Base-by-base conservation (phyloP, 768 basidiomycete genomes). In the Mycena polygramma region DNA sequence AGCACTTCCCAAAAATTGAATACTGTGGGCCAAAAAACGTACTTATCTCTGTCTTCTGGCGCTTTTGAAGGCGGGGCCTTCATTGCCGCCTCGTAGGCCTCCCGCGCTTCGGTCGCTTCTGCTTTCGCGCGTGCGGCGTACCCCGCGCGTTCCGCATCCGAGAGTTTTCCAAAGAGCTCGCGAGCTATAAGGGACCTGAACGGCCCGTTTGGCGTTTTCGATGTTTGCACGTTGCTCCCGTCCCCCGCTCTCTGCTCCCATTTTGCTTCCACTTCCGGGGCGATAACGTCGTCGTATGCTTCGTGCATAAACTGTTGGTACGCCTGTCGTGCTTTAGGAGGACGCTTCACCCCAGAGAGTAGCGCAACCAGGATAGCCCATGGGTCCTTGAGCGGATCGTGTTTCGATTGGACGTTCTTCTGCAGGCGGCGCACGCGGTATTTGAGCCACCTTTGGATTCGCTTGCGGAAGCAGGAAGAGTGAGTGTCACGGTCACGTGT, bases 101-200 rank as follows among this genome's bases (percentile, higher is more conserved):
- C 39, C 43, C 55, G 51, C 5, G 43, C 48, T 8, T 2, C 35
- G 19, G 17, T 53, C 19, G 51, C 58, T 45, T 63, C 54, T 5
- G 26, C 55, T 30, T 64, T 63, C 4, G 68, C 61, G 1, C 59
- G 49, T 9, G 13, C 20, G 1, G 30, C 49, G 43, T 61, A 62
- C 22, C 1, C 57, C 20, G 2, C 26, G 14, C 51, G 39, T 45
- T 59, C 55, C 4, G 9, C 30, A 13, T 45, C 48, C 9, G 63
- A n/a, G 2, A 70, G 51, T 4, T 9, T 35, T 1, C 46, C 63
- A 22, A 70, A 70, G 10, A 49, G 17, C 48, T 49, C 48, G n/a
- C 48, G 48, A 11, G 48, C n/a, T 11, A 49, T 49, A 4, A 10
- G 2, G n/a, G 48, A 19, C 4, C 48, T 20, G 48, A 49, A 49